Conservation (phyloP, 1,284 basidiomycete species). For the Fistulinella cinereoalba region DNA sequence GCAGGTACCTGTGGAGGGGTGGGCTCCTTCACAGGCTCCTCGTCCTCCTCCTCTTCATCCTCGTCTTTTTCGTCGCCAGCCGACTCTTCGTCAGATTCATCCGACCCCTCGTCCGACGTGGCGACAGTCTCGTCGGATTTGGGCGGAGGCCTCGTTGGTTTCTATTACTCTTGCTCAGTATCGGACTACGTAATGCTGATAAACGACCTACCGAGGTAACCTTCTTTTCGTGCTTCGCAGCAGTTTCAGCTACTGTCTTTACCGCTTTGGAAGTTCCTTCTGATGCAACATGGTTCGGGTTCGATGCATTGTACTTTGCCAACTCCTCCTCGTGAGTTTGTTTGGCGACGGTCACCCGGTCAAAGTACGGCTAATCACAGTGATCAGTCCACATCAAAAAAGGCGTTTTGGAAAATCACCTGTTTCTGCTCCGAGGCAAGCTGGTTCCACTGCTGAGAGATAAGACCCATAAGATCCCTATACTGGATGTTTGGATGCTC, state of each 20-base stretch:
- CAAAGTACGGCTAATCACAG: slow-evolving; percentile 24
- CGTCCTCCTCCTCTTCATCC: slow-evolving; percentile 31
- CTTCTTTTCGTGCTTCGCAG: slow-evolving; percentile 28
- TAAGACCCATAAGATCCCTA: slow-evolving; percentile 68
- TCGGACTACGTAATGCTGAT: slow-evolving; percentile 6
- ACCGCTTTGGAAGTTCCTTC: slow-evolving; percentile 28
- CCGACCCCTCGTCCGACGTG: slow-evolving; percentile 27
- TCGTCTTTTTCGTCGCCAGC: slow-evolving; percentile 22
- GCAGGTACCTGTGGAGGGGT: slow-evolving; percentile 35
- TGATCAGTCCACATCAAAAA: slow-evolving; percentile 10
- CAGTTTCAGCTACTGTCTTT: slow-evolving; percentile 19
- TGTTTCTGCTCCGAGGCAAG: slow-evolving; percentile 71
- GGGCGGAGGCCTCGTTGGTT: slow-evolving; percentile 20
- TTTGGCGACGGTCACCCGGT: slow-evolving; percentile 41
- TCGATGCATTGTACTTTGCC: slow-evolving; percentile 50
- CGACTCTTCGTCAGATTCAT: slow-evolving; percentile 22
- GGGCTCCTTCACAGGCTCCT: slow-evolving; percentile 18
- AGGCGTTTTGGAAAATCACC: slow-evolving; percentile 42
- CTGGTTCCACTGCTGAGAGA: slow-evolving; percentile 72
- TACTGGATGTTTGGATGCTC: slow-evolving; percentile 67
- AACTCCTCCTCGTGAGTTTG: slow-evolving; percentile 48
- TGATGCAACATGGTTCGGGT: slow-evolving; percentile 43
- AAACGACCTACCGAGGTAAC: slow-evolving; percentile 12
- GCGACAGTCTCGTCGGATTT: slow-evolving; percentile 28
- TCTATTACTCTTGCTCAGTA: slow-evolving; percentile 22